Evolutionary conservation across 129 eudicot species (phyloP).

Genomic region (Rutidosis leptorrhynchoides): DNA sequence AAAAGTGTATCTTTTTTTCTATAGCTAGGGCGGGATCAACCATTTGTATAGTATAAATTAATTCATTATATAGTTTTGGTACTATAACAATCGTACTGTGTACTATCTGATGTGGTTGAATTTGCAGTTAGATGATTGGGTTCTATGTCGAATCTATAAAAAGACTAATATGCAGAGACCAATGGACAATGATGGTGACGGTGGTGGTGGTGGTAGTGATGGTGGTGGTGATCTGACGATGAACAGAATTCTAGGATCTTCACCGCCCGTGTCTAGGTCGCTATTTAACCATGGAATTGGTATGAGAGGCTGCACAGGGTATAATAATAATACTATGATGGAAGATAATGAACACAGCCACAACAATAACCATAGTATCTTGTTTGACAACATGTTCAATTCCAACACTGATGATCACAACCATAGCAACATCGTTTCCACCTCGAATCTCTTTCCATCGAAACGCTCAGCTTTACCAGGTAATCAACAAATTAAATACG

Average conservation of each 20-base stretch:
- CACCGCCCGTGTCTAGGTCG: slow-evolving; percentile 32
- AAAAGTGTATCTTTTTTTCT: neutral
- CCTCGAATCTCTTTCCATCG: slow-evolving; percentile 27
- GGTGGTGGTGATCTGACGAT: slow-evolving; percentile 36
- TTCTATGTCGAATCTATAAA: slow-evolving; percentile 88
- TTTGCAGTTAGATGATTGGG: slow-evolving; percentile 92
- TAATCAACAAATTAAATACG: neutral
- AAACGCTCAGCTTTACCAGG: slow-evolving; percentile 36
- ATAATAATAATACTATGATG: slow-evolving; percentile 34
- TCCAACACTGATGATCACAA: slow-evolving; percentile 20
- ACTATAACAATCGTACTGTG: neutral
- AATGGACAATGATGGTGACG: slow-evolving; percentile 44
- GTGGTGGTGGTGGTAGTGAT: slow-evolving; percentile 18
- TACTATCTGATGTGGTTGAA: neutral
- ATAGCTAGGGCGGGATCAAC: neutral
- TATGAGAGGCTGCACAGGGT: slow-evolving; percentile 34
- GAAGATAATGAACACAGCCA: slow-evolving; percentile 41
- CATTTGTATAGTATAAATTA: neutral
- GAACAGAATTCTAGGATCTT: slow-evolving; percentile 36
- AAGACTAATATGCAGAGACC: slow-evolving; percentile 65
- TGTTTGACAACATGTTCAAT: slow-evolving; percentile 44
- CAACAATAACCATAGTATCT: slow-evolving; percentile 4
- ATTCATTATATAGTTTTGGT: neutral
- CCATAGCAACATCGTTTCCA: slow-evolving; percentile 20
- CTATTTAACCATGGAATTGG: slow-evolving; percentile 27